These are phyloP conservation scores for Balamuthia mandrillaris DNA, from an alignment of 208 protist species.

Conservation along the genomic window DNA sequence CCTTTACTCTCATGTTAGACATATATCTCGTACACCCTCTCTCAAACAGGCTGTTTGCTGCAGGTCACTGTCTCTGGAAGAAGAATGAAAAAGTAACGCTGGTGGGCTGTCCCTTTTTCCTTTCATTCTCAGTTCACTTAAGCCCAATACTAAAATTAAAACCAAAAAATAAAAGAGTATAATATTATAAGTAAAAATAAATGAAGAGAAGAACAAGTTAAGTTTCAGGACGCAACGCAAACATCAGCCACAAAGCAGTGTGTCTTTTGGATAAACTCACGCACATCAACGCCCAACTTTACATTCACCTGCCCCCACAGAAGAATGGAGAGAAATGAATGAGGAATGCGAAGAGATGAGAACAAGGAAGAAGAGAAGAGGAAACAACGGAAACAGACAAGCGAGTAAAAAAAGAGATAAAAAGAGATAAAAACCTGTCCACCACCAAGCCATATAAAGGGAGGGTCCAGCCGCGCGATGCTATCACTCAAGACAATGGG, in stretches of 20 bases:
- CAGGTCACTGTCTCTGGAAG: no score
- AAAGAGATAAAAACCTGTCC: conserved; percentile 9
- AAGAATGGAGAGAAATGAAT: background rate
- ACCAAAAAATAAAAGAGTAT: no score
- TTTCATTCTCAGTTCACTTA: no score
- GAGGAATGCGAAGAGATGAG: background rate
- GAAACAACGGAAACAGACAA: background rate
- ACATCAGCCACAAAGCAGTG: conserved; percentile 13
- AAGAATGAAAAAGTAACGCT: no score
- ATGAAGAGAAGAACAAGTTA: no score
- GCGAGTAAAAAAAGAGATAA: background rate
- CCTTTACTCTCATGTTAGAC: no score
- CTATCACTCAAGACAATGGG: conserved; percentile 35
- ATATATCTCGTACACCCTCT: no score
- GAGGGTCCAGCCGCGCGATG: conserved; percentile 15
- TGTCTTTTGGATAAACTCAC: conserved; percentile 18
- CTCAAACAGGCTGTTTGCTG: no score
- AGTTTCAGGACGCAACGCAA: no score
- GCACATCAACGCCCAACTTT: conserved; percentile 11
- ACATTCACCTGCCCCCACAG: background rate
- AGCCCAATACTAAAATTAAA: no score
- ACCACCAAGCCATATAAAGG: conserved; percentile 43
- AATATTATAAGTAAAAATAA: no score
- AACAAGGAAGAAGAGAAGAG: background rate
- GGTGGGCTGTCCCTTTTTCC: no score